phyloP scores from a whole-genome alignment of 2,329 filamentous ascomycete genomes.

The Cryphonectria radicalis region DNA sequence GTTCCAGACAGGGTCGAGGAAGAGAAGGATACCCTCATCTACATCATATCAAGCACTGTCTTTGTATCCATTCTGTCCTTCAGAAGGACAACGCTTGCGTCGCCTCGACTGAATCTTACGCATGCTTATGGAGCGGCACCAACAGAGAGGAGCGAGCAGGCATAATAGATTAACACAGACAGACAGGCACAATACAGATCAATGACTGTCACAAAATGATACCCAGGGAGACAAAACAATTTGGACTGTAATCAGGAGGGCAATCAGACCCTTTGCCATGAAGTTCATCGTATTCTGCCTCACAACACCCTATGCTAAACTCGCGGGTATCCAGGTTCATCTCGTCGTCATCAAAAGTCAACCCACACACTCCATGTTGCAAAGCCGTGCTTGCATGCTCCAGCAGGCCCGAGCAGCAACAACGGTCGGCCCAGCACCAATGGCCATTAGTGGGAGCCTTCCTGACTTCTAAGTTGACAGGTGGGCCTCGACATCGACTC shows the following conservation, averaged over 20 bases:
- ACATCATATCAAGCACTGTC: background rate
- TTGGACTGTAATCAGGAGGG: background rate
- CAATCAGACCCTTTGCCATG: background rate
- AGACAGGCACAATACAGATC: background rate
- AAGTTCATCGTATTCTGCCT: background rate
- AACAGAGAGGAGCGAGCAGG: background rate
- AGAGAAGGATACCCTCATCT: background rate
- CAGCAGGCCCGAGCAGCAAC: background rate
- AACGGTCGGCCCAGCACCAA: background rate
- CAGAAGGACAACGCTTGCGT: background rate
- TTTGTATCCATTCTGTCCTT: background rate
- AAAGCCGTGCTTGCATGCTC: background rate
- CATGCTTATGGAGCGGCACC: background rate
- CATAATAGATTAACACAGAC: background rate
- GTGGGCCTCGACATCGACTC: background rate
- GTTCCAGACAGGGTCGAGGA: background rate
- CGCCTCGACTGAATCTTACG: background rate
- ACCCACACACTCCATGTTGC: background rate
- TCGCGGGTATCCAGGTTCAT: slow-evolving; percentile 4
- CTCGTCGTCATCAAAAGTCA: background rate
- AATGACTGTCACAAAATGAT: background rate
- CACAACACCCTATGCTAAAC: slow-evolving; percentile 2
- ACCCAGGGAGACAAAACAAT: background rate
- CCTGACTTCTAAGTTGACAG: background rate
- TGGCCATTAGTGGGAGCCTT: background rate